Evolutionary conservation across 345 rosid species (phyloP).

Genomic region (Balakata baccata): DNA sequence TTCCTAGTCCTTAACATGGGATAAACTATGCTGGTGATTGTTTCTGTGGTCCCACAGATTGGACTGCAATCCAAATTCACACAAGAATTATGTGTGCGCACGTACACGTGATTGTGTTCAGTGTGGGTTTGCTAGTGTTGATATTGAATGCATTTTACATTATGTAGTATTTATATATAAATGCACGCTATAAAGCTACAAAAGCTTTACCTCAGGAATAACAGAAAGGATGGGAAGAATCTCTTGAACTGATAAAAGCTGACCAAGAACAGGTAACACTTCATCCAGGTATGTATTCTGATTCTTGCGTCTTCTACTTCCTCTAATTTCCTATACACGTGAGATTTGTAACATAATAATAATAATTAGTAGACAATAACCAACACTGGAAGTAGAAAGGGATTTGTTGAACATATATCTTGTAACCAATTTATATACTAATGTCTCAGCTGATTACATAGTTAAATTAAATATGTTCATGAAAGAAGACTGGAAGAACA

Average conservation of each 20-base stretch:
- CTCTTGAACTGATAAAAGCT: slow-evolving; percentile 57
- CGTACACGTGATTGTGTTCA: not conserved
- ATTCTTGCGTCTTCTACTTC: slow-evolving; percentile 25
- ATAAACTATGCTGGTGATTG: not conserved
- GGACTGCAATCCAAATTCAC: not conserved
- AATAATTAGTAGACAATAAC: not conserved
- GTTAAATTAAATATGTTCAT: not conserved
- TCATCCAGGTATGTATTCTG: slow-evolving; percentile 33
- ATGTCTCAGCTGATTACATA: not conserved
- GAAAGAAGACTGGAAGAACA: not conserved
- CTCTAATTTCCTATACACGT: slow-evolving; percentile 42
- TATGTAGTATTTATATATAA: not conserved
- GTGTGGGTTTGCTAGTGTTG: not conserved
- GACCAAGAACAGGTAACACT: slow-evolving; percentile 39
- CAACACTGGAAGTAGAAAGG: not conserved
- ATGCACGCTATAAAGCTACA: not conserved
- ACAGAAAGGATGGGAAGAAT: slow-evolving; percentile 63
- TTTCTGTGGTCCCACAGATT: not conserved
- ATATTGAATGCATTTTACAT: not conserved
- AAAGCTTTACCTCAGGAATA: slow-evolving; percentile 58
- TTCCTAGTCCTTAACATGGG: not conserved
- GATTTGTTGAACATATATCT: not conserved
- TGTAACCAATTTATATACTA: not conserved
- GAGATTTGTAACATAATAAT: not conserved
- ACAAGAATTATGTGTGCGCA: not conserved